Evolutionary conservation across 169 alveolate genomes (phyloP), one percentile per base, ranked within the genome.

Genomic region (Ichthyophthirius multifiliis): DNA sequence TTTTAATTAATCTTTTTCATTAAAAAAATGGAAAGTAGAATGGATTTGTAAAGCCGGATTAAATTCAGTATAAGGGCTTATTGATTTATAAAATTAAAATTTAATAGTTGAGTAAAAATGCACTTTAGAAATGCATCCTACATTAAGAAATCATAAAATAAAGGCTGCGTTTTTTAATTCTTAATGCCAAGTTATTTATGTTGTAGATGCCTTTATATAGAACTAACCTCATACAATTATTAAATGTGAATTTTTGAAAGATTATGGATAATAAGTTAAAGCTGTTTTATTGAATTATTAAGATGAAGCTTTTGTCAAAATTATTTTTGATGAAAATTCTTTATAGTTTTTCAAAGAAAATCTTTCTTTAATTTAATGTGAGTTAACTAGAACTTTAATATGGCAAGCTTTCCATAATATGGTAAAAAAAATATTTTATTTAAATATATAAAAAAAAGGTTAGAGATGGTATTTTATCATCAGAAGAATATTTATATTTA

Each of bases 21-120:
- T 85, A 55, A 81, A 78, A 45, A 81, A 86, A 55, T 83, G 89
- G 85, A 73, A 89, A 32, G 67, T 85, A n/a, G 43, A 76, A 15
- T 92, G 93, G 94, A 77, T 92, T 4, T 83, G 81, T 62, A 83
- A 89, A 41, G 75, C 89, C 0, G 96, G 96, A 12, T 86, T 86
- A 43, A 89, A 85, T 74, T n/a, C 71, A 48, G 41, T 55, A n/a
- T n/a, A n/a, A n/a, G n/a, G n/a, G n/a, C n/a, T n/a, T n/a, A n/a
- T n/a, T n/a, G n/a, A n/a, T n/a, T 74, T 65, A 64, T 65, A 16
- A 31, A 46, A 65, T 46, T 46, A 43, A 44, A 74, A 74, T 55
- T 34, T 23, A 23, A 62, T 41, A 23, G 32, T 13, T 41, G 55
- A 55, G 16, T 44, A 43, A 37, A 12, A n/a, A 45, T 23, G 31